phyloP scores from a whole-genome alignment of 1,139 yeast genomes.

The Geotrichum aggregatum region DNA sequence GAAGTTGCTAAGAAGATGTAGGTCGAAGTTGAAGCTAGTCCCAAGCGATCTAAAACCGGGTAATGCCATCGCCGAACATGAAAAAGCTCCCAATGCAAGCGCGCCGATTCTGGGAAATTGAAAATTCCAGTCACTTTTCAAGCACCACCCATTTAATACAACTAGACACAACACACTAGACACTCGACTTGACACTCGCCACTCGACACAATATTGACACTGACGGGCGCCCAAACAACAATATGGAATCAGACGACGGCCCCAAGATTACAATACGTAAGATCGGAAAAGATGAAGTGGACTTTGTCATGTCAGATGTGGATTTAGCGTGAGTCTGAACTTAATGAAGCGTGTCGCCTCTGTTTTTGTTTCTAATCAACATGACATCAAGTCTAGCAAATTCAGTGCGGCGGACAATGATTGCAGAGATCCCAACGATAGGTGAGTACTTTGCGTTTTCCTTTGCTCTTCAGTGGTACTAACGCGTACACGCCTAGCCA shows the following conservation, averaged over 20 bases:
- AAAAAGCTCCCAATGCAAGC: no score
- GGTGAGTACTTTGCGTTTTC: constrained; percentile 24
- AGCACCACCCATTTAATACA: no score
- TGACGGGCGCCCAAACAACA: not conserved
- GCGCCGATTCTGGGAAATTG: no score
- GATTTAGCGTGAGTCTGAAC: constrained; percentile 56
- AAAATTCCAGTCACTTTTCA: not conserved
- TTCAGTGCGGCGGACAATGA: constrained; percentile 84
- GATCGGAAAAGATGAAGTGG: constrained; percentile 80
- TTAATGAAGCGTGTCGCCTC: not conserved
- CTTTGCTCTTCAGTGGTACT: not conserved
- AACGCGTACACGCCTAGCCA: constrained; percentile 47
- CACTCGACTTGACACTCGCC: not conserved
- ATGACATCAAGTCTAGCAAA: constrained; percentile 57
- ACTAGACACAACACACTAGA: no score
- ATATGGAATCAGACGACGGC: constrained; percentile 45
- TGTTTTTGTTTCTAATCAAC: not conserved
- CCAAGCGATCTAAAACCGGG: no score
- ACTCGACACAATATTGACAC: not conserved
- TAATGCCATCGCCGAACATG: no score
- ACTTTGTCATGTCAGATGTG: constrained; percentile 80
- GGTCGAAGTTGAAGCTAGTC: no score
- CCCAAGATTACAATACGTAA: constrained; percentile 88
- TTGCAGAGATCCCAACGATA: constrained; percentile 90
- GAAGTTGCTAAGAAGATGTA: no score